Conservation (phyloP, 2,329 filamentous ascomycete genomes). For the Claviceps sp. region DNA sequence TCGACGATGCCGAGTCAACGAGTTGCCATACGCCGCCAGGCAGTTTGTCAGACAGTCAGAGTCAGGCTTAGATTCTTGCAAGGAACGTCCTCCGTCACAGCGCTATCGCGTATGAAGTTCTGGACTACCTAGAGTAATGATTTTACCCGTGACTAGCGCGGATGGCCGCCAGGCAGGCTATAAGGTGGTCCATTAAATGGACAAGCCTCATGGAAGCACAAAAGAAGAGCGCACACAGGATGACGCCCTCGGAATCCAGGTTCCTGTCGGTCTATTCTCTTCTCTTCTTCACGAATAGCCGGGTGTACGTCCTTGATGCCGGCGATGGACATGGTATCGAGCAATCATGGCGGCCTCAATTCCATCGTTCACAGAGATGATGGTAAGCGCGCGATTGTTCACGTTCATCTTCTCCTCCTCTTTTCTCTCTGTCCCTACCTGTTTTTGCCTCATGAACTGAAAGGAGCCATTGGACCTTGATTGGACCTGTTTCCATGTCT, state of each 20-base stretch:
- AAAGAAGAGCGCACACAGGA: background rate
- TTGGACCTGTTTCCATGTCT: background rate
- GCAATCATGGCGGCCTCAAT: background rate
- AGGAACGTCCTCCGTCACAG: background rate
- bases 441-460: background rate
- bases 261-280: background rate
- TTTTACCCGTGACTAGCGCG: background rate
- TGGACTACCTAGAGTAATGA: background rate
- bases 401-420: background rate
- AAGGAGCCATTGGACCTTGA: background rate
- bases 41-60: background rate
- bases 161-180: background rate
- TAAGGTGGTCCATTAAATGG: background rate
- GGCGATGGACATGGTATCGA: background rate
- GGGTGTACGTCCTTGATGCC: background rate
- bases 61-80: background rate
- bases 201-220: background rate
- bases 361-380: background rate
- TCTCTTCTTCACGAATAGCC: background rate
- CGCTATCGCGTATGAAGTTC: background rate
- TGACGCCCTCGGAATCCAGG: background rate
- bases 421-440: background rate
- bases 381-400: background rate
- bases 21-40: background rate
- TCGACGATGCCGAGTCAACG: too few relatives aligned